Conservation (phyloP, 192 early-diverging fungal genomes). For the Coemansia sp. region DNA sequence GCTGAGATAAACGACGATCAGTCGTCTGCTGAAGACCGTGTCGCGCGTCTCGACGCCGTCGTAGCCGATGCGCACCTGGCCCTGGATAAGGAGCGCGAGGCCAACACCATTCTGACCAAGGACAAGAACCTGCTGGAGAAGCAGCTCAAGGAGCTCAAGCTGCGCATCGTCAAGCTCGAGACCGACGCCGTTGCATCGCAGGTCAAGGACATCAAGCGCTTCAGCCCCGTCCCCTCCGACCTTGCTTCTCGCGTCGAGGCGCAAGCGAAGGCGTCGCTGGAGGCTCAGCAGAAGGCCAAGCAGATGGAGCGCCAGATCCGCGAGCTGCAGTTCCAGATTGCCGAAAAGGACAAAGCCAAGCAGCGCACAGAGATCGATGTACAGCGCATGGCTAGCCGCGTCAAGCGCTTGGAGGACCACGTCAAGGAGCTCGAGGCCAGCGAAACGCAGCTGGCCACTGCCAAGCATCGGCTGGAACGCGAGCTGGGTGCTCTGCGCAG, state of each 20-base stretch:
- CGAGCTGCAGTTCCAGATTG: conserved; percentile 82
- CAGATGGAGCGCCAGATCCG: conserved; percentile 71
- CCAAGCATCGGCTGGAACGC: conserved; percentile 50
- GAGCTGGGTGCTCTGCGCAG: conserved; percentile 45
- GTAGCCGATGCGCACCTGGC: conserved; percentile 55
- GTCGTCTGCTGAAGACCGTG: conserved; percentile 62
- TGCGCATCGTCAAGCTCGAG: conserved; percentile 76
- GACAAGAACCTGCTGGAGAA: conserved; percentile 78
- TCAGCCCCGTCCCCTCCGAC: conserved; percentile 43
- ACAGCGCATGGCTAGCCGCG: conserved; percentile 57
- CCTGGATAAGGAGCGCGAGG: conserved; percentile 63
- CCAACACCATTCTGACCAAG: conserved; percentile 72
- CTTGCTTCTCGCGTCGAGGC: conserved; percentile 35
- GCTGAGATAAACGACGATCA: conserved; percentile 73
- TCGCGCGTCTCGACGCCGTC: conserved; percentile 52
- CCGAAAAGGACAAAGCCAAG: conserved; percentile 79
- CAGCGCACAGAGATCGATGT: conserved; percentile 69
- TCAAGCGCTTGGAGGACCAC: conserved; percentile 49
- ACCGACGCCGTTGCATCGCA: conserved; percentile 60
- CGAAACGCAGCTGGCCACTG: conserved; percentile 36
- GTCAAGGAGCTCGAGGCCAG: conserved; percentile 44
- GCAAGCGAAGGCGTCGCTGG: conserved; percentile 45
- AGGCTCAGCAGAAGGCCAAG: conserved; percentile 45
- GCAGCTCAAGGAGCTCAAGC: conserved; percentile 74
- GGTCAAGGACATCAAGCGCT: conserved; percentile 55